These are phyloP conservation scores for Davidsoniella virescens DNA, from an alignment of 2,329 filamentous ascomycete species.

Conservation along the genomic window DNA sequence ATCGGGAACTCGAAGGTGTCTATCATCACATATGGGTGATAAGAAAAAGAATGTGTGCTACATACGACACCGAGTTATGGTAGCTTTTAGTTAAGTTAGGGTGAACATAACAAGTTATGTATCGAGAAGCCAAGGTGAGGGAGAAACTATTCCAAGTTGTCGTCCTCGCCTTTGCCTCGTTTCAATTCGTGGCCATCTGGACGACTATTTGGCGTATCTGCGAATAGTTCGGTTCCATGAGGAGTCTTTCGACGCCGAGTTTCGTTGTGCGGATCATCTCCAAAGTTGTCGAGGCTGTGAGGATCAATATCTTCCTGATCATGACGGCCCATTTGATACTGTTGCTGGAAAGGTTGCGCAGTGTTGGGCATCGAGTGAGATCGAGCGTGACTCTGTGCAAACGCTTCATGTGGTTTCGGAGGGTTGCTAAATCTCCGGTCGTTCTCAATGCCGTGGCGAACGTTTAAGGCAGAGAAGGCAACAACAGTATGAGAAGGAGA, in stretches of 20 bases:
- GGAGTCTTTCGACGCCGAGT: conserved; percentile 11
- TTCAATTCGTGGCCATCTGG: conserved; percentile 2
- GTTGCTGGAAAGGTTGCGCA: not conserved
- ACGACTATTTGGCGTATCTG: not conserved
- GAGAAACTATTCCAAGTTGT: no score
- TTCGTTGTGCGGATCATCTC: conserved; percentile 7
- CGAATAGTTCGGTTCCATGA: conserved; percentile 8
- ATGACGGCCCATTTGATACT: conserved; percentile 1
- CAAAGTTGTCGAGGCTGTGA: not conserved
- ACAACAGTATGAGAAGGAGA: conserved; percentile 3
- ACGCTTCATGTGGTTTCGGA: conserved; percentile 1
- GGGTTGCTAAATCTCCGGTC: conserved; percentile 10
- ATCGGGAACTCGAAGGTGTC: not conserved
- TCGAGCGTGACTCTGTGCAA: conserved; percentile 2
- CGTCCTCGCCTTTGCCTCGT: conserved; percentile 4
- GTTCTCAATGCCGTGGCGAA: not conserved
- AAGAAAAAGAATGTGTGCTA: not conserved
- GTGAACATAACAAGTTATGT: no score
- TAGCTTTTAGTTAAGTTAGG: no score
- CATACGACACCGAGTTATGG: no score
- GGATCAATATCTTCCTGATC: conserved; percentile 2
- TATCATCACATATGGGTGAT: not conserved
- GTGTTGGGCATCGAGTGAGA: conserved; percentile 6
- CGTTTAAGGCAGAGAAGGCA: not conserved
- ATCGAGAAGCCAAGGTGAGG: not conserved